phyloP scores from a whole-genome alignment of 768 basidiomycete species.

The Boletus vinaceobasis region DNA sequence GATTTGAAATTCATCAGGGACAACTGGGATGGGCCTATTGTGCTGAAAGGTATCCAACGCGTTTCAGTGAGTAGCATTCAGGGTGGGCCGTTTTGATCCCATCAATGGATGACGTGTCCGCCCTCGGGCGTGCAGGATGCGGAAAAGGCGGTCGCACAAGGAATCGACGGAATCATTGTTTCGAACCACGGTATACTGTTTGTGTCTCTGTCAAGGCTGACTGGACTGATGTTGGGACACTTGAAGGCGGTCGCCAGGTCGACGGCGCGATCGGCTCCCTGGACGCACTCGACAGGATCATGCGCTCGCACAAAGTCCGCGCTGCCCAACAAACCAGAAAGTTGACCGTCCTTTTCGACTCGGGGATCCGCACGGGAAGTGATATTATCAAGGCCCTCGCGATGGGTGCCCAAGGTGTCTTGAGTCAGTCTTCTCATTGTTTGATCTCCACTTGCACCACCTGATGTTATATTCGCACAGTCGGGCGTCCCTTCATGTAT shows the following conservation, averaged over 20 bases:
- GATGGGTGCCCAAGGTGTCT: conserved; percentile 77
- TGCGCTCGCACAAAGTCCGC: conserved; percentile 55
- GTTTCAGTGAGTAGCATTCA: conserved; percentile 44
- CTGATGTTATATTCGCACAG: conserved; percentile 40
- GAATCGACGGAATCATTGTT: conserved; percentile 46
- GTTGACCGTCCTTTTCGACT: conserved; percentile 64
- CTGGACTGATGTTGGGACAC: neutral
- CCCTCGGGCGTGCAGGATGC: conserved; percentile 38
- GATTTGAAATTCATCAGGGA: conserved; percentile 64
- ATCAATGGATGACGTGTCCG: neutral
- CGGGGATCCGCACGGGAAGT: conserved; percentile 77
- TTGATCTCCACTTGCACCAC: too few species aligned
- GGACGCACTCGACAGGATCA: conserved; percentile 67
- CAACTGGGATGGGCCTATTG: conserved; percentile 74
- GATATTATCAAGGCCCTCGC: conserved; percentile 86
- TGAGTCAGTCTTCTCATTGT: conserved; percentile 47
- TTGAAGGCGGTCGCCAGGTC: conserved; percentile 65
- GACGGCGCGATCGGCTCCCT: conserved; percentile 80
- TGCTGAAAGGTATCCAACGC: conserved; percentile 75
- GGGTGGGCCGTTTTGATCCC: neutral
- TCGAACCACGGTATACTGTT: conserved; percentile 37
- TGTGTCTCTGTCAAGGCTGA: neutral
- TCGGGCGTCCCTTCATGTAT: conserved; percentile 74
- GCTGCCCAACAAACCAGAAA: conserved; percentile 58
- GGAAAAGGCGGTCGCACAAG: conserved; percentile 41